Conservation (phyloP, 2,329 filamentous ascomycete genomes). For the Aspergillus pseudotamarii region DNA sequence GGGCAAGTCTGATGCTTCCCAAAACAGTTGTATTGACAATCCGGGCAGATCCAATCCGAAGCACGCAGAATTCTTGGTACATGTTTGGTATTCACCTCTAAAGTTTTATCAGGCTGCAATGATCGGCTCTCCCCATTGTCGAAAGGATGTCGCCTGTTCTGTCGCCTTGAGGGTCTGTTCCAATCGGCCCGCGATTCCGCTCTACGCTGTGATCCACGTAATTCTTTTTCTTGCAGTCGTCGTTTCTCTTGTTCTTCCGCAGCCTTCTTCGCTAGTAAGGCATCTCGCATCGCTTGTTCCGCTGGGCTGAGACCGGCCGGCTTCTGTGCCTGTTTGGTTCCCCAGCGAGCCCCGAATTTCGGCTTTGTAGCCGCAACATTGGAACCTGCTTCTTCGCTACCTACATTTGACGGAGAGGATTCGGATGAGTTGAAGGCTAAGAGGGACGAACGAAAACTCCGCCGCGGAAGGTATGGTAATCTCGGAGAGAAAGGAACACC, state of each 20-base stretch:
- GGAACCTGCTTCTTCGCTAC: slow-evolving; percentile 22
- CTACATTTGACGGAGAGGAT: slow-evolving; percentile 25
- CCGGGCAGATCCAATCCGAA: slow-evolving; percentile 33
- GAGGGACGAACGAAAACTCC: slow-evolving; percentile 38
- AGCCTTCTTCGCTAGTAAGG: slow-evolving; percentile 23
- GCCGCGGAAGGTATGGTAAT: slow-evolving; percentile 27
- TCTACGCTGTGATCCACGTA: neutral
- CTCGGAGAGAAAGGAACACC: slow-evolving; percentile 23
- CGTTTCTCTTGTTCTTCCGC: slow-evolving; percentile 2
- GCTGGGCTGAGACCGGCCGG: slow-evolving; percentile 33
- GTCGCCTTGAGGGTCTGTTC: neutral
- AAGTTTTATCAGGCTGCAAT: slow-evolving; percentile 15
- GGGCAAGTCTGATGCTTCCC: slow-evolving; percentile 28
- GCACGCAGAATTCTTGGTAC: slow-evolving; percentile 5
- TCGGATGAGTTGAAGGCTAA: slow-evolving; percentile 32
- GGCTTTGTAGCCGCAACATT: slow-evolving; percentile 16
- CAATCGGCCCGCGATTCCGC: neutral
- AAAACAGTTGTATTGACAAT: slow-evolving; percentile 25
- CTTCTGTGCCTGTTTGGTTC: slow-evolving; percentile 19
- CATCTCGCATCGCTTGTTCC: slow-evolving; percentile 35
- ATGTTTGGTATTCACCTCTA: slow-evolving; percentile 9
- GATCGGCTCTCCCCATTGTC: neutral
- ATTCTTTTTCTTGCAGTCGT: slow-evolving; percentile 1
- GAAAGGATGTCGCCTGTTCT: neutral
- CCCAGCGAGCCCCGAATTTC: slow-evolving; percentile 34